A percentile compares a stretch with the other conserved stretches of the same genome.
phyloP scores from a whole-genome alignment of 2,329 filamentous ascomycete genomes.

The Bipolaris bicolor region DNA sequence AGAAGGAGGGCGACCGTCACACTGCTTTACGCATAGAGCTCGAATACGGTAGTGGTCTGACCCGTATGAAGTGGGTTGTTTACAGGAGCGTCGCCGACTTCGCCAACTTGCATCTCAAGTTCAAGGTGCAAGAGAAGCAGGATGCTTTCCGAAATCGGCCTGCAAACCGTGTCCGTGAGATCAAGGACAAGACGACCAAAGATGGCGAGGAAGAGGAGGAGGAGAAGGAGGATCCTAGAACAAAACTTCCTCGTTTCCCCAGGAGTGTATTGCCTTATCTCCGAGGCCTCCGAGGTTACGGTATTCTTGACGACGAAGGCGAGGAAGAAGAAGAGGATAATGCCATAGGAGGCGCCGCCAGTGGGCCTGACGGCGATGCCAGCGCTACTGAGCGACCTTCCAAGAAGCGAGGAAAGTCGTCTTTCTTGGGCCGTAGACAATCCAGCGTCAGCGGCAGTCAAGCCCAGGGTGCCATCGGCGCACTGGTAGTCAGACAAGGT shows the following conservation, averaged over 20 bases:
- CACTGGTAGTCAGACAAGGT: conserved; percentile 39
- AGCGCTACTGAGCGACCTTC: conserved; percentile 69
- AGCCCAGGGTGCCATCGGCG: conserved; percentile 26
- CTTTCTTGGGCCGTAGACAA: conserved; percentile 65
- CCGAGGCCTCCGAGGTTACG: conserved; percentile 75
- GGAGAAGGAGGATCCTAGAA: conserved; percentile 66
- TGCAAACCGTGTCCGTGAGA: conserved; percentile 21
- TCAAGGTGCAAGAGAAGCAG: conserved; percentile 84
- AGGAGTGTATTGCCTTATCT: conserved; percentile 88
- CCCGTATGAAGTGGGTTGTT: conserved; percentile 95
- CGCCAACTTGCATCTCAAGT: conserved; percentile 88
- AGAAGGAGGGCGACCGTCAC: conserved; percentile 65
- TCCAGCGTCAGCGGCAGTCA: conserved; percentile 57
- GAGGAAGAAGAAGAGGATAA: conserved; percentile 75
- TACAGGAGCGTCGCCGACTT: conserved; percentile 88
- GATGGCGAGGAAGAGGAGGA: conserved; percentile 41
- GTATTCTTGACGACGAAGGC: conserved; percentile 66
- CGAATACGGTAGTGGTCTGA: conserved; percentile 94
- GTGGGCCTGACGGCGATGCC: conserved; percentile 67
- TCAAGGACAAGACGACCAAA: conserved; percentile 25
- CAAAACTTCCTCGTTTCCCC: conserved; percentile 89
- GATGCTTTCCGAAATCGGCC: conserved; percentile 77
- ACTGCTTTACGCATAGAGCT: conserved; percentile 89
- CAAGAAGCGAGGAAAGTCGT: conserved; percentile 61
- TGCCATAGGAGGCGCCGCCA: conserved; percentile 57